phyloP scores from a whole-genome alignment of 2,329 filamentous ascomycete genomes.

The Metarhizium album region DNA sequence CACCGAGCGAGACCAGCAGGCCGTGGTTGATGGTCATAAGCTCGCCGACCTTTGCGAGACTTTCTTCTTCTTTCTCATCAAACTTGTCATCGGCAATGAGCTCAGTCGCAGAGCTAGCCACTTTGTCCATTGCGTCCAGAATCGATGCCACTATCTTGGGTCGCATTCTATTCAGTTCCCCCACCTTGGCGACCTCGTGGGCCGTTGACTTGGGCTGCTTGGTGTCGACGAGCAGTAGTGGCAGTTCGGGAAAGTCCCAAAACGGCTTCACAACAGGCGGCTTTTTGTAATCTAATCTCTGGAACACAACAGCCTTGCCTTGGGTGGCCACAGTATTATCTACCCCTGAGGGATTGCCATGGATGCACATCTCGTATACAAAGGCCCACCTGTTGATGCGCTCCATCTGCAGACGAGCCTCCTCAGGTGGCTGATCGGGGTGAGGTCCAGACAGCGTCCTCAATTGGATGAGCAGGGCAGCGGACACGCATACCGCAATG shows the following conservation, averaged over 20 bases:
- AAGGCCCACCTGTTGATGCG: constrained; percentile 97
- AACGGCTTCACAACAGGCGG: constrained; percentile 68
- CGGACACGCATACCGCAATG: constrained; percentile 78
- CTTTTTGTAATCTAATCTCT: constrained; percentile 64
- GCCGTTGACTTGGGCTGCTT: constrained; percentile 77
- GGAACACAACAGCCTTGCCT: constrained; percentile 89
- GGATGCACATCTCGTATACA: constrained; percentile 92
- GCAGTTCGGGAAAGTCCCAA: constrained; percentile 84
- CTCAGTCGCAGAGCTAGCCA: constrained; percentile 45
- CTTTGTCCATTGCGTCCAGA: constrained; percentile 72
- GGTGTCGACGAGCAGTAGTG: constrained; percentile 82
- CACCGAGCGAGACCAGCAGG: constrained; percentile 78
- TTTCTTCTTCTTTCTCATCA: constrained; percentile 50
- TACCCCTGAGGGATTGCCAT: constrained; percentile 91
- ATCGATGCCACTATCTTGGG: constrained; percentile 71
- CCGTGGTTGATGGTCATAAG: constrained; percentile 93
- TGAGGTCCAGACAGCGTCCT: constrained; percentile 83
- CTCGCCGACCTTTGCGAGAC: constrained; percentile 68
- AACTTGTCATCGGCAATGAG: constrained; percentile 53
- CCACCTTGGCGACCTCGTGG: constrained; percentile 79
- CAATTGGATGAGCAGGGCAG: constrained; percentile 77
- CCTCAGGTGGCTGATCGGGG: constrained; percentile 76
- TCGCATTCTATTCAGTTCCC: constrained; percentile 56
- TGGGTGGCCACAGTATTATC: constrained; percentile 94
- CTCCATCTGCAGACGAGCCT: constrained; percentile 84